Evolutionary conservation across 331 rosid genomes (phyloP), one percentile per base, ranked within the genome.

Genomic region (Saraca asoca): DNA sequence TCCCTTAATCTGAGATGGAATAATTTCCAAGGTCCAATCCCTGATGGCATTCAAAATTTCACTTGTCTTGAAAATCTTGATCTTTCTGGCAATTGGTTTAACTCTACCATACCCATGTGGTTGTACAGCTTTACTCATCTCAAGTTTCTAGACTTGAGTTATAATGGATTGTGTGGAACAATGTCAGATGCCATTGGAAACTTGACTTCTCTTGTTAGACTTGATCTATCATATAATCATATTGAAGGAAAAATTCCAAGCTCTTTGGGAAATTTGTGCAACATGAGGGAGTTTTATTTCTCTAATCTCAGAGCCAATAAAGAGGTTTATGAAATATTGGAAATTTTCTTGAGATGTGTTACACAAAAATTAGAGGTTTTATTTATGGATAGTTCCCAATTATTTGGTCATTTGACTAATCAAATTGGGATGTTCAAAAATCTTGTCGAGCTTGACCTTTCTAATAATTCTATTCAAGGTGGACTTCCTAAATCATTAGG

Each of bases 321-420:
- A 51, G 8, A 37, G 0, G 1, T 56, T 6, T 33, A 4, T 16
- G 52, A 78, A 39, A 41, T 72, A 7, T 38, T 67, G 5, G 37
- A 68, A 52, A 52, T 35, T 46, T 48, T 69, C 5, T 42, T 49
- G 7, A 50, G n/a, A n/a, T n/a, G 82, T 38, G 58, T 9, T 35
- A 31, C 42, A 0, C 14, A 31, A 0, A 8, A n/a, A 38, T 53
- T 65, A 12, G 58, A 8, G 12, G 7, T 2, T 3, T 33, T 77
- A 11, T 0, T 0, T 11, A 0, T 58, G 19, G 0, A 0, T 0
- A 0, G 11, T 48, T 53, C 31, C 52, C 41, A 67, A n/a, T 18
- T 14, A 24, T 24, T 3, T 24, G 31, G 31, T 24, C 31, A 24
- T 24, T 24, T 24, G 3, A 3, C 2, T 24, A 3, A 24, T 24